Conservation (phyloP, 768 basidiomycete genomes). For the Mycena filopes region DNA sequence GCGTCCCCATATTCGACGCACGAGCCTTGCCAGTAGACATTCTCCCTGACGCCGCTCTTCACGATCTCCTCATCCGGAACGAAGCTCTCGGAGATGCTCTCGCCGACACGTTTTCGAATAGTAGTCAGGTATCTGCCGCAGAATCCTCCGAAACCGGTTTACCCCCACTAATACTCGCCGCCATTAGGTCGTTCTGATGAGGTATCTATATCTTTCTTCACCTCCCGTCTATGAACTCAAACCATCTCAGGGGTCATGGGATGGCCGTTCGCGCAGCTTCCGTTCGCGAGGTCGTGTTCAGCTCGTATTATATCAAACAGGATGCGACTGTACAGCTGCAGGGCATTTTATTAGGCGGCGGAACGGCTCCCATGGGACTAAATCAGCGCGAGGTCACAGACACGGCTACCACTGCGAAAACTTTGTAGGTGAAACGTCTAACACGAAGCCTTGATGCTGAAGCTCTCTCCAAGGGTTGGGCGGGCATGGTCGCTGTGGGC, state of each 20-base stretch:
- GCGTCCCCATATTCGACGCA: slow-evolving; percentile 33
- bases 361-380: slow-evolving; percentile 19
- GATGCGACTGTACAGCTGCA: slow-evolving; percentile 35
- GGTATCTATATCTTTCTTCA: background rate
- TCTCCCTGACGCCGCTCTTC: slow-evolving; percentile 23
- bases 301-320: slow-evolving; percentile 33
- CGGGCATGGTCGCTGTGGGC: slow-evolving; percentile 28
- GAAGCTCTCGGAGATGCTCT: slow-evolving; percentile 33
- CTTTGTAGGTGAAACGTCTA: slow-evolving; percentile 19
- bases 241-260: slow-evolving; percentile 29
- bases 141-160: background rate
- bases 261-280: slow-evolving; percentile 34
- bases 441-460: too few species aligned
- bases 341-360: slow-evolving; percentile 30
- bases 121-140: slow-evolving; percentile 15
- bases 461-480: background rate
- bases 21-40: slow-evolving; percentile 24
- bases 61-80: slow-evolving; percentile 35
- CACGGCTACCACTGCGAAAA: slow-evolving; percentile 21
- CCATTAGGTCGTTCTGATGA: slow-evolving; percentile 34
- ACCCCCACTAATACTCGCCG: background rate
- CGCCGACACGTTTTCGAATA: slow-evolving; percentile 26
- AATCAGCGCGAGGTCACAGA: slow-evolving; percentile 31
- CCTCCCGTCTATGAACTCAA: background rate
- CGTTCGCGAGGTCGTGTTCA: slow-evolving; percentile 35